Percentiles rank a stretch among this genome's conserved stretches.
Conservation (phyloP, 306 rosid genomes). For the Corylus avellana region DNA sequence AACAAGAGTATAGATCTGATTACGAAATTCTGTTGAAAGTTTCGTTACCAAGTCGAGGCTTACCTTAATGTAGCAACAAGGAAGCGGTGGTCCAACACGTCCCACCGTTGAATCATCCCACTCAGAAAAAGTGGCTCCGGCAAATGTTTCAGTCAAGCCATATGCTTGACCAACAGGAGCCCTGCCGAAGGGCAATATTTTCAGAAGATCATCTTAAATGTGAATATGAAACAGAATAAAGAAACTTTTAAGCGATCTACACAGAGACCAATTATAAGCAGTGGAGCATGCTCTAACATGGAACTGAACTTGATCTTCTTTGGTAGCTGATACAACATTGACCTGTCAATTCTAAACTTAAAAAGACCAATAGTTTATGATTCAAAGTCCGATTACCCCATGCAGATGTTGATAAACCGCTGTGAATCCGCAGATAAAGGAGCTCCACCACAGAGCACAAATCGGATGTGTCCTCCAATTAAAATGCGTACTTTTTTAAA, state of each 20-base stretch:
- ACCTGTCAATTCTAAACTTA: not conserved
- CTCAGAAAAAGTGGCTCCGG: conserved; percentile 91
- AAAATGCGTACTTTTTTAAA: conserved; percentile 56
- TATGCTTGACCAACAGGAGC: conserved; percentile 95
- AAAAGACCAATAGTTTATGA: not conserved
- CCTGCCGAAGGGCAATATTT: conserved; percentile 40
- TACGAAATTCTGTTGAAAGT: not conserved
- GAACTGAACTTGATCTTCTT: not conserved
- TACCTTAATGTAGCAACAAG: conserved; percentile 82
- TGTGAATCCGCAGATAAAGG: conserved; percentile 86
- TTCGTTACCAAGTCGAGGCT: not conserved
- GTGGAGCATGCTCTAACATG: not conserved
- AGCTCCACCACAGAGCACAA: conserved; percentile 92
- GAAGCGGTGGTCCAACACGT: conserved; percentile 96
- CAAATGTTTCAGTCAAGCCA: conserved; percentile 98
- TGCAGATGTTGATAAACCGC: conserved; percentile 81
- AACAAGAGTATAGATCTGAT: not conserved
- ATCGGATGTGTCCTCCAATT: conserved; percentile 75
- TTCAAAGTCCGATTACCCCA: conserved; percentile 57
- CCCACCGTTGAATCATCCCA: conserved; percentile 83
- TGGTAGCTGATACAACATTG: not conserved
- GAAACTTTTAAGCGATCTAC: not conserved
- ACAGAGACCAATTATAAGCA: not conserved
- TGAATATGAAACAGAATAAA: not conserved
- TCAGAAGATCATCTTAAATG: conserved; percentile 22